Base-by-base conservation (phyloP, 306 rosid species). In the Gillenia trifoliata region DNA sequence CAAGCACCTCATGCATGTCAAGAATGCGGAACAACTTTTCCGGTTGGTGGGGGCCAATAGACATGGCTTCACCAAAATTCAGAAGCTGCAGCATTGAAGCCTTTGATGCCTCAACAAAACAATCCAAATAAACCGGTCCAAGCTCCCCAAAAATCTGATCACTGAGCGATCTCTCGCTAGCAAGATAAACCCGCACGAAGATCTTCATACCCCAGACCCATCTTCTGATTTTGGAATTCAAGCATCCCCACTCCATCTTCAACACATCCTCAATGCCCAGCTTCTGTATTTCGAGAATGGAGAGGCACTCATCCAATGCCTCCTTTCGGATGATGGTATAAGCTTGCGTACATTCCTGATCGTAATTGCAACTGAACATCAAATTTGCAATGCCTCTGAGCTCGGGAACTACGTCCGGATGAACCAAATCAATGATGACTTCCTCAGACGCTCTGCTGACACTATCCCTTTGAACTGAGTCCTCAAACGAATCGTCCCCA, bases 51-150 rank as follows among this genome's bases (percentile, higher is more conserved):
- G 98, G 96, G 41, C 97, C 97, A 31, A 93, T 85, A 28, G 96
- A 85, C 93, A 93, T 91, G 74, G 98, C 98, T 82, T 89, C 97
- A 16, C 89, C 87, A 7, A 93, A 93, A 80, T 91, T 91, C 81
- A 93, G 82, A 80, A 93, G 93, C 85, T 91, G 98, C 86, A 91
- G 70, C 66, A 93, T 76, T 25, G 97, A 88, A 79, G 93, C 84
- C 86, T 93, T 93, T 5, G 98, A 89, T 54, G 96, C 86, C 77
- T 88, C 93, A 64, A 86, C 88, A 76, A 93, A 93, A 80, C 91
- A 93, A 75, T 47, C 80, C 34, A 83, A 50, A 66, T 85, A 72
- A 62, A 83, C 67, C 12, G 77, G 75, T 78, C 81, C 97, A 11
- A 79, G 89, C 63, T 83, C 93, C 76, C 86, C 91, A 11, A 91